These are phyloP conservation scores for Chlamydomonas sp. DNA, from an alignment of 139 green algal species.

Conservation along the genomic window DNA sequence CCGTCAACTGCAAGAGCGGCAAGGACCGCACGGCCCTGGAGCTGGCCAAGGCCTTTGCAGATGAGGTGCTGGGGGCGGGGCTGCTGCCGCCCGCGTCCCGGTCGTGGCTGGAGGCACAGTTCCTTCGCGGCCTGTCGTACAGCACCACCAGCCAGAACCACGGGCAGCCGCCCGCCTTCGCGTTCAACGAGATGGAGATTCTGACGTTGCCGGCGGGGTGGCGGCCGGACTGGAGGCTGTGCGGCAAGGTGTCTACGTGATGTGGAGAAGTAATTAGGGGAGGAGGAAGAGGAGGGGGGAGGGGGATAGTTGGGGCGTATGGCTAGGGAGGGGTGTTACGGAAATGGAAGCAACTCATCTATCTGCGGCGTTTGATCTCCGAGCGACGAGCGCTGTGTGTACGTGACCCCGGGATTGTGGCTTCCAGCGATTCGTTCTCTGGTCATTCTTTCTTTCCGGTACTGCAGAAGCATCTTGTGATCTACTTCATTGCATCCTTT, in stretches of 20 bases:
- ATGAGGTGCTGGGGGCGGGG: constrained; percentile 33
- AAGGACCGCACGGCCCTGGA: constrained; percentile 61
- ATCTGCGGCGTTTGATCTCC: too few species aligned
- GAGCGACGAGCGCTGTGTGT: too few species aligned
- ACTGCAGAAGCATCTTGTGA: too few species aligned
- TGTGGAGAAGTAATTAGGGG: too few species aligned
- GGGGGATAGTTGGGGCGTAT: too few species aligned
- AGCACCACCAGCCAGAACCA: constrained; percentile 51
- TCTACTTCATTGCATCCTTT: too few species aligned
- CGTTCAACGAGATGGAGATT: constrained; percentile 59
- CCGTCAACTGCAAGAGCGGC: constrained; percentile 58
- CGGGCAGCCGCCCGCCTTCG: constrained; percentile 50
- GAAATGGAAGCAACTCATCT: too few species aligned
- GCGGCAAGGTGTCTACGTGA: constrained; percentile 50
- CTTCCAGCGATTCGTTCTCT: too few species aligned
- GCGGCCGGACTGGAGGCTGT: constrained; percentile 51
- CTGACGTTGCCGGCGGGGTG: constrained; percentile 46
- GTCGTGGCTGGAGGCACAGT: constrained; percentile 22
- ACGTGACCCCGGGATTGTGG: too few species aligned
- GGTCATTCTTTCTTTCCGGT: too few species aligned
- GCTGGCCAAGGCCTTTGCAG: constrained; percentile 27
- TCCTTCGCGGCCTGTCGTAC: constrained; percentile 48
- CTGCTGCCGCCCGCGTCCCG: not conserved
- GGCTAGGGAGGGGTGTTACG: too few species aligned
- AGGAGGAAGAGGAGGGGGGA: not conserved